Base-by-base conservation (phyloP, 1,284 basidiomycete species). In the Ceratobasidium sp. region DNA sequence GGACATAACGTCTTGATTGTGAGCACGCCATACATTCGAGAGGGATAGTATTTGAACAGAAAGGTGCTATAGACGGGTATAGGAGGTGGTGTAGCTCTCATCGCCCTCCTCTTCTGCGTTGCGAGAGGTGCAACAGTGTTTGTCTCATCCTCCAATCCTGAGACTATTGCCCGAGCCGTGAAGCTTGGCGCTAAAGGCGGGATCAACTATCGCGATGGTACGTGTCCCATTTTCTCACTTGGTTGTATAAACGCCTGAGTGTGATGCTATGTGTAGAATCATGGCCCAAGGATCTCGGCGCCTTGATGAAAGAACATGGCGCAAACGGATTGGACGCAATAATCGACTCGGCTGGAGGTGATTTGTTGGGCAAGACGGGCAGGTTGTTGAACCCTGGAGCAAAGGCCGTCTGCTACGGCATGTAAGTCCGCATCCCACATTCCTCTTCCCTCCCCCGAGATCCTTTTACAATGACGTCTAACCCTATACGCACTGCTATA, bases 321-420 rank as follows among this genome's bases (percentile, higher is more conserved):
- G 60, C 53, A 8, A 60, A 82, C 0, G 81, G 82, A 59, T 84
- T 96, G 41, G 90, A 92, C 79, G 85, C 87, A n/a, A 90, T 96
- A 14, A 88, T 96, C 78, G 95, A 96, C 81, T 91, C 91, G 6
- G 93, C 88, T 1, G 95, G 94, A 4, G 94, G 92, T 1, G 89
- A 93, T 73, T 91, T 96, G 77, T 85, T 90, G 80, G 83, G 80
- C n/a, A 87, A 88, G 77, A 85, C 88, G 1, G 83, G 86, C 8
- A 88, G 85, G 67, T 80, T 90, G 2, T 84, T 96, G n/a, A 91
- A 89, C 77, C 81, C 83, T 47, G 93, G 94, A 5, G 95, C 92
- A 0, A 85, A 84, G 66, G 86, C 95, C n/a, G 90, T 93, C 31
- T 88, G 89, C 79, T 93, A 91, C 79, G 92, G 92, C 77, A 93